phyloP scores from a whole-genome alignment of 108 stramenopile genomes.

The Parmales sp. region DNA sequence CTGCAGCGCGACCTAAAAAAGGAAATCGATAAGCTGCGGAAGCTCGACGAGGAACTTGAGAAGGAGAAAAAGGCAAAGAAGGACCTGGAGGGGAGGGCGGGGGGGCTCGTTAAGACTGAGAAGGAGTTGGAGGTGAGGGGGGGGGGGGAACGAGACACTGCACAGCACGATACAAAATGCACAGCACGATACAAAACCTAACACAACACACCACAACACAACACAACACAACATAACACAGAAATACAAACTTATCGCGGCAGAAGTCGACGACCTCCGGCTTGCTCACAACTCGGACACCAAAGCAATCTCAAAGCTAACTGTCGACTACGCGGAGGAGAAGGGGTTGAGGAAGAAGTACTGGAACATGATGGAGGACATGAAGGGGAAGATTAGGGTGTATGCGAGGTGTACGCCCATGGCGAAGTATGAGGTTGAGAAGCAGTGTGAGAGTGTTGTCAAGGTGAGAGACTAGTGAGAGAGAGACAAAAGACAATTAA shows the following conservation, averaged over 20 bases:
- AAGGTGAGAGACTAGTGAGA: no score
- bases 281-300: constrained; percentile 9
- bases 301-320: constrained; percentile 14
- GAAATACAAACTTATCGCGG: no score
- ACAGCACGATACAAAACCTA: no score
- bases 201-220: no score
- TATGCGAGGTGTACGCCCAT: constrained; percentile 44
- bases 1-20: constrained; percentile 34
- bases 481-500: no score
- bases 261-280: constrained; percentile 23
- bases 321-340: constrained; percentile 27
- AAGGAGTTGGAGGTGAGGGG: constrained; percentile 24
- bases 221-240: no score
- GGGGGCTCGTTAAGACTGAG: constrained; percentile 12
- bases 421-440: constrained; percentile 32
- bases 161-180: no score
- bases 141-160: no score
- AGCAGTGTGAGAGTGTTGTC: constrained; percentile 10
- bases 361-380: constrained; percentile 58
- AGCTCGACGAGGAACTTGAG: constrained; percentile 22
- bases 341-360: constrained; percentile 43
- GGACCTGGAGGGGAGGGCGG: not conserved
- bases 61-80: constrained; percentile 17
- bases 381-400: constrained; percentile 58
- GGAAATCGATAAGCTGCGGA: not conserved